phyloP scores from a whole-genome alignment of 2,329 filamentous ascomycete genomes.

The Sclerotinia glacialis region DNA sequence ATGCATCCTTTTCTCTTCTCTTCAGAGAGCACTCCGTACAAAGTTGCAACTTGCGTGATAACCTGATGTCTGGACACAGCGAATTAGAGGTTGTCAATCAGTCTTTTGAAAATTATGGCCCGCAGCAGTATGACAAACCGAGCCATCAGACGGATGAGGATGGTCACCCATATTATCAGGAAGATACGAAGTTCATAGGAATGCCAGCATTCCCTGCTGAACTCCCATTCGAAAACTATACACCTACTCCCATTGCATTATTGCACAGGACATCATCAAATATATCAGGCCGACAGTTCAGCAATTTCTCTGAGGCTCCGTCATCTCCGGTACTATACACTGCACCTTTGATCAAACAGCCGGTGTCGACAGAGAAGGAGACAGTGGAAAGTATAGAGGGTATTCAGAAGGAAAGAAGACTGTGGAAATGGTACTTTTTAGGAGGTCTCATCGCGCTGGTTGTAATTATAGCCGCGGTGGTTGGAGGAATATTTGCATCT shows the following conservation, averaged over 20 bases:
- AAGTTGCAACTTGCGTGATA: slow-evolving; percentile 12
- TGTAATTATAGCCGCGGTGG: background rate
- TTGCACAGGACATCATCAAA: slow-evolving; percentile 14
- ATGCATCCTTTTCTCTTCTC: background rate
- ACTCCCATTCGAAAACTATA: slow-evolving; percentile 7
- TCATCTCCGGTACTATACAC: background rate
- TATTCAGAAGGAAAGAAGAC: background rate
- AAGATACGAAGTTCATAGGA: slow-evolving; percentile 16
- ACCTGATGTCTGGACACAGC: slow-evolving; percentile 17
- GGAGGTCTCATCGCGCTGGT: background rate
- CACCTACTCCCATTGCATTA: background rate
- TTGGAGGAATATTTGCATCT: slow-evolving; percentile 1
- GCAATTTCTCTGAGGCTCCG: background rate
- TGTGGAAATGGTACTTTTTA: slow-evolving; percentile 12
- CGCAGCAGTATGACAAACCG: background rate
- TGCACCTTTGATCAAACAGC: background rate
- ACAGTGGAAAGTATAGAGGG: background rate
- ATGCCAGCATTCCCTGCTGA: slow-evolving; percentile 11
- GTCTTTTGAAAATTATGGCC: slow-evolving; percentile 13
- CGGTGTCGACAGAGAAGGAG: background rate
- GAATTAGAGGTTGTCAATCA: slow-evolving; percentile 13
- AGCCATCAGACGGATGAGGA: background rate
- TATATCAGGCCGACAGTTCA: background rate
- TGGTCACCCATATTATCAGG: background rate
- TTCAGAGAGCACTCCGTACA: background rate